Evolutionary conservation across 208 protist genomes (phyloP).

Genomic region (Trypanosoma brucei): DNA sequence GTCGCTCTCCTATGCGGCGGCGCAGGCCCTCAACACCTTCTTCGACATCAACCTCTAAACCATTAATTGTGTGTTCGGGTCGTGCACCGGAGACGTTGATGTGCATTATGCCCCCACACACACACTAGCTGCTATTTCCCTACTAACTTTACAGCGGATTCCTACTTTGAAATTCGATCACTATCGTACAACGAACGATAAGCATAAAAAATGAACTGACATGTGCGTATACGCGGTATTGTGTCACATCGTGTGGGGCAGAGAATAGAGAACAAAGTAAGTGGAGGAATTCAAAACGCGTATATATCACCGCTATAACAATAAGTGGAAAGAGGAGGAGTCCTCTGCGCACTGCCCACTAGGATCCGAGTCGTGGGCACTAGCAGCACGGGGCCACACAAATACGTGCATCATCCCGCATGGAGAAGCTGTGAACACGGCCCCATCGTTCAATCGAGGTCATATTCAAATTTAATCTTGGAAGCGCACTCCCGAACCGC

Average conservation of each 20-base stretch:
- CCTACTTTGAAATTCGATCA: constrained; percentile 19
- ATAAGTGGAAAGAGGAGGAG: too few species aligned
- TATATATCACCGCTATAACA: too few species aligned
- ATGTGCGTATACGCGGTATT: neutral
- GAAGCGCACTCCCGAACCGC: constrained; percentile 35
- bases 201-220: neutral
- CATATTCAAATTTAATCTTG: constrained; percentile 75
- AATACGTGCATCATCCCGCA: neutral
- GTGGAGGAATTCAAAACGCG: too few species aligned
- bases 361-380: too few species aligned
- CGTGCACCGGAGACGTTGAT: constrained; percentile 33
- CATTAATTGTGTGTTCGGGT: constrained; percentile 41
- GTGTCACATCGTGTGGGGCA: too few species aligned
- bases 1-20: constrained; percentile 21
- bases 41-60: constrained; percentile 31
- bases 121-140: constrained; percentile 15
- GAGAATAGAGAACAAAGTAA: too few species aligned
- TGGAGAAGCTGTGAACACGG: too few species aligned
- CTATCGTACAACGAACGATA: constrained; percentile 1
- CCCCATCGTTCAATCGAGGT: constrained; percentile 51
- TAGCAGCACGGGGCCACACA: neutral
- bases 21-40: constrained; percentile 45
- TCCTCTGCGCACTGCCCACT: too few species aligned
- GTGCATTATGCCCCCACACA: constrained; percentile 19
- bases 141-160: constrained; percentile 15